Conservation (phyloP, 257 asterid genomes). For the Mentha longifolia region DNA sequence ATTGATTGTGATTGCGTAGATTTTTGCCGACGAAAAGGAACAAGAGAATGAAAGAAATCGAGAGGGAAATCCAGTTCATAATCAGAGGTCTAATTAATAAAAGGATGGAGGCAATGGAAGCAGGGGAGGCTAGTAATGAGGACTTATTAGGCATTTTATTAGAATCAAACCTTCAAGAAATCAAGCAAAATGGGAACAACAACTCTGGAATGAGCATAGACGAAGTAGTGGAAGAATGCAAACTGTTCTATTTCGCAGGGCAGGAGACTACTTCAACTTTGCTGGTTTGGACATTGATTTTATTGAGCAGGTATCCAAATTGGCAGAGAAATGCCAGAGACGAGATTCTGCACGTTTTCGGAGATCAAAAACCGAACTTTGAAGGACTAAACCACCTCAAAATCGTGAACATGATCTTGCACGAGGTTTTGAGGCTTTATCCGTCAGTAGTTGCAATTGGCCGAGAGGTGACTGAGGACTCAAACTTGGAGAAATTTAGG, state of each 20-base stretch:
- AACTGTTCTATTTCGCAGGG: constrained; percentile 54
- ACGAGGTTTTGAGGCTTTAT: no score
- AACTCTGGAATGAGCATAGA: constrained; percentile 37
- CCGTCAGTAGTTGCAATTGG: no score
- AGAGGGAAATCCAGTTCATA: constrained; percentile 24
- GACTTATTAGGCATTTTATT: constrained; percentile 42
- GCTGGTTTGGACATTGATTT: constrained; percentile 49
- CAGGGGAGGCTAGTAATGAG: constrained; percentile 30
- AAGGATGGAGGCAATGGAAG: constrained; percentile 37
- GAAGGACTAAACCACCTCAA: constrained; percentile 48
- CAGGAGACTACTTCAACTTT: no score
- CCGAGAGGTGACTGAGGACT: no score
- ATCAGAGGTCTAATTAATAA: constrained; percentile 32
- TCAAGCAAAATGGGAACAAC: constrained; percentile 32
- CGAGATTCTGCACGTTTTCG: constrained; percentile 44
- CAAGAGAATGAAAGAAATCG: constrained; percentile 48
- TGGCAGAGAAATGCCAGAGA: constrained; percentile 59
- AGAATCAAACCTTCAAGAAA: constrained; percentile 40
- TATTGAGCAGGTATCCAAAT: constrained; percentile 35
- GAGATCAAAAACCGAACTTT: constrained; percentile 23
- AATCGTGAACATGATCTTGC: constrained; percentile 36
- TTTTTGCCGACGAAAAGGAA: constrained; percentile 42
- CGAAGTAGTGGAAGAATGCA: constrained; percentile 54
- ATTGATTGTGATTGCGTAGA: no score
- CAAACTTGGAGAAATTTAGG: no score